phyloP scores from a whole-genome alignment of 208 protist genomes.

The Acanthamoeba healyi region DNA sequence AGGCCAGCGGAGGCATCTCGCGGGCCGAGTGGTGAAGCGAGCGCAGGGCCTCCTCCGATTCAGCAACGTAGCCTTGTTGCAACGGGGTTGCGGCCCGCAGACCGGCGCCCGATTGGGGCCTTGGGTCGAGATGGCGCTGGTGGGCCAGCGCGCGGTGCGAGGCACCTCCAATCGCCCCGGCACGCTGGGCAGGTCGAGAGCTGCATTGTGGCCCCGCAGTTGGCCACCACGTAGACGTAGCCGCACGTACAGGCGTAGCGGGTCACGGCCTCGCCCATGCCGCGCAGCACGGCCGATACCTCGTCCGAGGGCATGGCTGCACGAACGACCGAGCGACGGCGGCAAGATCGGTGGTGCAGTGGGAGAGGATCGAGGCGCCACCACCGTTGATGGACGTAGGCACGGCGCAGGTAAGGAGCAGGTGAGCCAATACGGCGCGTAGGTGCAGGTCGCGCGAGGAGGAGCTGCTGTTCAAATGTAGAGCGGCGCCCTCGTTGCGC shows the following conservation, averaged over 20 bases:
- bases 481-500: background rate
- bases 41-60: conserved; percentile 6
- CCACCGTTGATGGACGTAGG: background rate
- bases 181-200: conserved; percentile 34
- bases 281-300: background rate
- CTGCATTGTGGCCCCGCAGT: conserved; percentile 22
- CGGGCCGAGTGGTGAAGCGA: background rate
- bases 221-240: conserved; percentile 32
- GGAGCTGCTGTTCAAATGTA: background rate
- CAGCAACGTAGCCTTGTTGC: background rate
- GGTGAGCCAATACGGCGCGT: background rate
- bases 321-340: background rate
- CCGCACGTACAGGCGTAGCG: conserved; percentile 14
- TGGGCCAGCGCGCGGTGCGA: background rate
- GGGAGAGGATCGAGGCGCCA: background rate
- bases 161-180: background rate
- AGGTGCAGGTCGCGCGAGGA: background rate
- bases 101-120: background rate
- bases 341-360: background rate
- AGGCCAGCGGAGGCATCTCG: background rate
- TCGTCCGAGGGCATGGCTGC: conserved; percentile 2
- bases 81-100: background rate
- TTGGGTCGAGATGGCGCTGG: background rate
- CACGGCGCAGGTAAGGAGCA: no score
- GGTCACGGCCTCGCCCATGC: conserved; percentile 12